Evolutionary conservation across 106 monocot species (phyloP).

Genomic region (Dioscorea zingiberensis): DNA sequence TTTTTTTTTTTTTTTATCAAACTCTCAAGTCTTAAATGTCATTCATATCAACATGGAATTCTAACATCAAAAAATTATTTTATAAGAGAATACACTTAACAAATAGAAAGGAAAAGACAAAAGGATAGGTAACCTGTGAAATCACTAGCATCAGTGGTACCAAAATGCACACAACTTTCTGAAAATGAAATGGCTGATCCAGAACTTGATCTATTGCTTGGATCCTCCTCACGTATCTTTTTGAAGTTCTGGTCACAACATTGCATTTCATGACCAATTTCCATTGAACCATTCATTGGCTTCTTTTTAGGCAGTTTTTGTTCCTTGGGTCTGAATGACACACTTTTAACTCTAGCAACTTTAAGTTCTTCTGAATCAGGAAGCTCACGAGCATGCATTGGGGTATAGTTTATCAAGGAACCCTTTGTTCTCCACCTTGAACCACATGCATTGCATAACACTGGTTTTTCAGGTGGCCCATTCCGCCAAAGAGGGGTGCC

Average conservation of each 20-base stretch:
- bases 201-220: constrained; percentile 76
- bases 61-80: too few species aligned
- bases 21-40: too few species aligned
- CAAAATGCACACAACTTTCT: constrained; percentile 86
- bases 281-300: constrained; percentile 13
- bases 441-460: constrained; percentile 98
- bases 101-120: background rate
- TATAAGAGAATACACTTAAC: background rate
- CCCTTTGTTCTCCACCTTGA: constrained; percentile 99
- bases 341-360: constrained; percentile 41
- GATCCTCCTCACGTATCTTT: constrained; percentile 57
- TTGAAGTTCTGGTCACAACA: constrained; percentile 64
- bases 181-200: constrained; percentile 88
- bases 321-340: constrained; percentile 38
- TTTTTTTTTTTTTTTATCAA: too few species aligned
- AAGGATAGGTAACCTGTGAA: constrained; percentile 39
- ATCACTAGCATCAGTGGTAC: constrained; percentile 60
- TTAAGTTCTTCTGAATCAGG: constrained; percentile 53
- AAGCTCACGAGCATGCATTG: constrained; percentile 74
- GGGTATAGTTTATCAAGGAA: constrained; percentile 85
- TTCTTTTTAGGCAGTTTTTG: constrained; percentile 54
- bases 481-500: constrained; percentile 99
- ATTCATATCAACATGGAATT: too few species aligned
- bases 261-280: constrained; percentile 32
- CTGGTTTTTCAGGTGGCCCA: constrained; percentile 97